Conservation (phyloP, 805 yeast genomes). For the Cyberlindnera bimundalis region DNA sequence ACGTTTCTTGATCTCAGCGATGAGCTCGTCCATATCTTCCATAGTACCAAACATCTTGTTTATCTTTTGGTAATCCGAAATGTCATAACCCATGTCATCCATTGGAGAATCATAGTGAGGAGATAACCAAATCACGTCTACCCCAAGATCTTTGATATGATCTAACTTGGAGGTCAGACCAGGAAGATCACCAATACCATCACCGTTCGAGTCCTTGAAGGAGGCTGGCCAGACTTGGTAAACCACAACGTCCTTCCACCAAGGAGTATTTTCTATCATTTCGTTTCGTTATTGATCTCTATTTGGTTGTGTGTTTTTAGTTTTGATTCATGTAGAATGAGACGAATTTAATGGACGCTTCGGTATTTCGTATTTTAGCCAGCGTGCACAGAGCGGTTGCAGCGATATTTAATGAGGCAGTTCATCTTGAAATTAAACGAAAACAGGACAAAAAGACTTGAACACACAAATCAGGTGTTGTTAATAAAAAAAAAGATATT, state of each 20-base stretch:
- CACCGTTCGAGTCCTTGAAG: slow-evolving; percentile 55
- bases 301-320: no score
- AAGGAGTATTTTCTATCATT: slow-evolving; percentile 9
- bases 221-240: slow-evolving; percentile 63
- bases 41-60: slow-evolving; percentile 52
- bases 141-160: slow-evolving; percentile 46
- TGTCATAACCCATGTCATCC: slow-evolving; percentile 63
- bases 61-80: slow-evolving; percentile 49
- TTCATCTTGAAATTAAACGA: no score
- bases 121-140: slow-evolving; percentile 52
- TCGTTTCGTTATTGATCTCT: no score
- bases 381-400: not conserved
- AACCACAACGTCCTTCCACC: slow-evolving; percentile 61
- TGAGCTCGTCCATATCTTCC: slow-evolving; percentile 48
- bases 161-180: slow-evolving; percentile 51
- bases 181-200: slow-evolving; percentile 55
- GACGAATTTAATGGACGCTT: no score
- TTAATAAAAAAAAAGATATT: no score
- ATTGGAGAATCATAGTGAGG: slow-evolving; percentile 59
- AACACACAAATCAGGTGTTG: no score
- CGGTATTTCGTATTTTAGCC: not conserved
- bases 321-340: no score
- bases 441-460: no score
- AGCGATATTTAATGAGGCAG: not conserved
- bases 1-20: slow-evolving; percentile 43